Evolutionary conservation across 129 eudicot genomes (phyloP).

Genomic region (Flaveria trinervia): DNA sequence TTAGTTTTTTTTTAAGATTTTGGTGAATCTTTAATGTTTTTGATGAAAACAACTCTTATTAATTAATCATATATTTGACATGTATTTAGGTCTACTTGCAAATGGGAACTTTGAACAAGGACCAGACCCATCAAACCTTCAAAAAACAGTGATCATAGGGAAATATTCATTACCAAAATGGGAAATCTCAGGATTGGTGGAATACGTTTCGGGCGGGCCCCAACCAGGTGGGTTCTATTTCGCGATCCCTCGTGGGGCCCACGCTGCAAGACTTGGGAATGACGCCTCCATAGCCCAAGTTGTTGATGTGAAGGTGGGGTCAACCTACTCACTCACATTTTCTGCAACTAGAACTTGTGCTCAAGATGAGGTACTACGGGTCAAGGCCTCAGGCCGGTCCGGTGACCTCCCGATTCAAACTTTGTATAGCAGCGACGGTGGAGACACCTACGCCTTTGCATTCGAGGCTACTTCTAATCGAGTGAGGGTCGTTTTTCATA

Average conservation of each 20-base stretch:
- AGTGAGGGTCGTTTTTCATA: conserved; percentile 56
- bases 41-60: neutral
- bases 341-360: conserved; percentile 78
- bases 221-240: conserved; percentile 68
- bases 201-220: conserved; percentile 64
- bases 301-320: conserved; percentile 40
- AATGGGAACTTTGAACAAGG: conserved; percentile 74
- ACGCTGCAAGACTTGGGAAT: conserved; percentile 68
- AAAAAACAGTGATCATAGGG: conserved; percentile 56
- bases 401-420: conserved; percentile 69
- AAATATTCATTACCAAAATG: conserved; percentile 63
- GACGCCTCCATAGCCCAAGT: conserved; percentile 64
- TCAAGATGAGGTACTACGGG: conserved; percentile 62
- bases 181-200: conserved; percentile 58
- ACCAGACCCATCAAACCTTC: conserved; percentile 54
- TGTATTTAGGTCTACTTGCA: conserved; percentile 40
- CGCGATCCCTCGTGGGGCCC: conserved; percentile 59
- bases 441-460: conserved; percentile 74
- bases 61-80: neutral
- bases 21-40: neutral
- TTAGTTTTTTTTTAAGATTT: neutral
- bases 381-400: conserved; percentile 46
- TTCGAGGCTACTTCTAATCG: conserved; percentile 44
- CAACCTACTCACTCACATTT: conserved; percentile 55
- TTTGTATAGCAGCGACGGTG: conserved; percentile 63